A percentile compares a stretch with the other conserved stretches of the same genome.
Evolutionary conservation across 768 basidiomycete genomes (phyloP).

Genomic region (Mycena amicta): DNA sequence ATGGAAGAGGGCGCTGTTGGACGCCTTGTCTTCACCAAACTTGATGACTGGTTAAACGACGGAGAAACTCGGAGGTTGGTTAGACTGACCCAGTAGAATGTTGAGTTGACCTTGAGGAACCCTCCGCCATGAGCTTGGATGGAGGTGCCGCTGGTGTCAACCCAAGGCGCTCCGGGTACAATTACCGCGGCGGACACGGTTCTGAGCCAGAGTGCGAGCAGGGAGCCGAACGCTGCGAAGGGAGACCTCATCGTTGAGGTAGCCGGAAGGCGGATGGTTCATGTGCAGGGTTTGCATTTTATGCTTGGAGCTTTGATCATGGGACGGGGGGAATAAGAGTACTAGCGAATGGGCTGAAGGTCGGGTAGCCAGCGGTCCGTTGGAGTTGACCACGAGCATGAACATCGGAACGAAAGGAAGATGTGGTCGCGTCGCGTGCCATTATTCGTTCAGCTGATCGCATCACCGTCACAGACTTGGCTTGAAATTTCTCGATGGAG

Average conservation of each 20-base stretch:
- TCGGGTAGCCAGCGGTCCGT: neutral
- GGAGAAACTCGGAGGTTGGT: no score
- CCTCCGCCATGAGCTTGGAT: slow-evolving; percentile 70
- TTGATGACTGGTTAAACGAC: slow-evolving; percentile 49
- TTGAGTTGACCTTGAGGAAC: slow-evolving; percentile 47
- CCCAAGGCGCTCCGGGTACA: slow-evolving; percentile 65
- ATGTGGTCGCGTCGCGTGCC: slow-evolving; percentile 1
- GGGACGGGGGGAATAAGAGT: neutral
- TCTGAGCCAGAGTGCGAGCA: slow-evolving; percentile 18
- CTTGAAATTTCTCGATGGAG: slow-evolving; percentile 54
- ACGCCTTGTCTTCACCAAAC: slow-evolving; percentile 65
- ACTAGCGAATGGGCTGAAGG: neutral
- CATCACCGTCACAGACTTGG: no score
- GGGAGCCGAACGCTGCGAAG: slow-evolving; percentile 9
- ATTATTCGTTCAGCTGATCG: no score
- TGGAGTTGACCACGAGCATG: no score
- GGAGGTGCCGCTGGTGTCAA: slow-evolving; percentile 58
- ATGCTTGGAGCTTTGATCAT: no score
- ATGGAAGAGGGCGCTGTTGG: slow-evolving; percentile 55
- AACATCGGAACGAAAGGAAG: no score
- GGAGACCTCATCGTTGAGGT: slow-evolving; percentile 14
- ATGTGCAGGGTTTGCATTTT: no score
- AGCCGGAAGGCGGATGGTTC: no score
- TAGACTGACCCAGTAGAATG: neutral
- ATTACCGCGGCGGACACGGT: slow-evolving; percentile 44